Base-by-base conservation (phyloP, 139 green algal species). In the Penium margaritaceum region DNA sequence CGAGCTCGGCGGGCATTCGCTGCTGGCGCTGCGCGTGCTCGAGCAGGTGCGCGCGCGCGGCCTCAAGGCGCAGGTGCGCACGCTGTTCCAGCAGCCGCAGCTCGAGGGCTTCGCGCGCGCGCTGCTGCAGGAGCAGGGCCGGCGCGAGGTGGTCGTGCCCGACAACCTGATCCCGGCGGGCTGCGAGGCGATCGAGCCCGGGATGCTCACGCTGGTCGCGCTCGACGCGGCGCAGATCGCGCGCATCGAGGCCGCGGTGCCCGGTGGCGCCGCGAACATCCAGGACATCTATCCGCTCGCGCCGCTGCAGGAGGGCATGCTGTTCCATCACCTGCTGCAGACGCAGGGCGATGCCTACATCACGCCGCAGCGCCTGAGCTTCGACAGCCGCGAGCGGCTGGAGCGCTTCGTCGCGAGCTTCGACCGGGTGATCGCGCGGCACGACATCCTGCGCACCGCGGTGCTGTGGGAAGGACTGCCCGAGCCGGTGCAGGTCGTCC, bases 1-100 rank as follows among this genome's bases (percentile, higher is more conserved):
- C 67, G 30, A 57, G 32, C 5, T 81, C 29, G 75, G 75, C 53
- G 75, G 75, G 15, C 75, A 81, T 67, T 81, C 75, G 15, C 61
- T 81, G 32, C 39, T 76, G 63, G 75, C 75, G 43, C 70, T 81
- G 57, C 66, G 63, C 58, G 34, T 81, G 17, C 17, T 63, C 34
- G 12, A 36, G 21, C 29, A 35, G 27, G n/a, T 80, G 36, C n/a
- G n/a, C n/a, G n/a, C n/a, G 14, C 58, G 63, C 27, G n/a, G n/a
- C n/a, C n/a, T n/a, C n/a, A n/a, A 66, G 38, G 63, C 9, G 14
- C 6, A 17, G 33, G 63, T n/a, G 3, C 39, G 74, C n/a, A 39
- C 39, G 47, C 44, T 66, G 21, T 32, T 72, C 32, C 17, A n/a
- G 64, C 6, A 62, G 35, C 21, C 6, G 7, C 5, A 67, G 35